phyloP scores from a whole-genome alignment of 2,329 filamentous ascomycete genomes.

The Trichoderma sp. region DNA sequence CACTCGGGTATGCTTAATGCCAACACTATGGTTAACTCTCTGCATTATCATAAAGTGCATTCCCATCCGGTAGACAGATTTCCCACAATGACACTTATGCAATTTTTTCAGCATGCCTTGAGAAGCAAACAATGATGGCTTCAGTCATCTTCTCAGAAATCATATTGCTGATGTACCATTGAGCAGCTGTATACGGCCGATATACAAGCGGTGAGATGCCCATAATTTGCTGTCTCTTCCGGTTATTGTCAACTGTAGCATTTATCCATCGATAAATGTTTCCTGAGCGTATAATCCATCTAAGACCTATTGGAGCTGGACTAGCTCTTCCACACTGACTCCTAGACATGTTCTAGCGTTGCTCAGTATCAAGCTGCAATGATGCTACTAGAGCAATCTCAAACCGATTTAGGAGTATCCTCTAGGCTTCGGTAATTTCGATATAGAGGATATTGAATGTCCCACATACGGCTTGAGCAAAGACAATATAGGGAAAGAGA shows the following conservation, averaged over 20 bases:
- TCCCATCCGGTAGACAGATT: background rate
- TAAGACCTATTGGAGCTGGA: background rate
- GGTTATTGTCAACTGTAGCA: background rate
- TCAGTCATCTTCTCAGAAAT: background rate
- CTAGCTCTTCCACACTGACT: background rate
- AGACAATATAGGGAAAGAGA: background rate
- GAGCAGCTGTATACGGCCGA: background rate
- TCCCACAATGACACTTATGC: background rate
- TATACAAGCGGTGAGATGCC: background rate
- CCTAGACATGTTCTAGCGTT: background rate
- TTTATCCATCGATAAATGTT: background rate
- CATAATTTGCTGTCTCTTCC: background rate
- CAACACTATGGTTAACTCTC: background rate
- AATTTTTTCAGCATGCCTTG: background rate
- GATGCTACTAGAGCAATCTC: background rate
- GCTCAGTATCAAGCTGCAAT: background rate
- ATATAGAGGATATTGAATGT: background rate
- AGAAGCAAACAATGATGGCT: background rate
- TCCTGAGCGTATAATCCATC: background rate
- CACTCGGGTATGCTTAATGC: background rate
- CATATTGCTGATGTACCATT: background rate
- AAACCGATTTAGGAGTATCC: background rate
- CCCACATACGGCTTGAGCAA: background rate
- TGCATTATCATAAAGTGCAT: background rate
- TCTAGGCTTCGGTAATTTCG: background rate